Base-by-base conservation (phyloP, 1,284 basidiomycete species). In the Heliocybe sulcata region DNA sequence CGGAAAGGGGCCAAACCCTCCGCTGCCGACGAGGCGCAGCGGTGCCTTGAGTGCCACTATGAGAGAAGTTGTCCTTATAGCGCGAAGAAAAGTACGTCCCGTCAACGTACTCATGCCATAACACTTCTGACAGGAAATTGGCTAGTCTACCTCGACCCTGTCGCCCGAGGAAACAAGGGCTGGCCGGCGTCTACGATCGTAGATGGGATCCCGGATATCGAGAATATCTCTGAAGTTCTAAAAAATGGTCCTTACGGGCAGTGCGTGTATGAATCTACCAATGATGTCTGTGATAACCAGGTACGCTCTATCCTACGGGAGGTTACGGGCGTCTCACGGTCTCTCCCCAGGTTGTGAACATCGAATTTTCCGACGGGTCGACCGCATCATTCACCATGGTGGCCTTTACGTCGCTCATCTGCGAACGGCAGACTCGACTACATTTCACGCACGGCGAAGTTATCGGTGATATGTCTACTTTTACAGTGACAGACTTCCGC, bases 301-400 rank as follows among this genome's bases (percentile, higher is more conserved):
- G 47, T 49, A 11, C 12, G 27, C 45, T 33, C 26, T 11, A 27
- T 49, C 38, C 27, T 29, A 52, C 26, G 35, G 16, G 22, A 19
- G 45, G 6, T 45, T 49, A 6, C 2, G 20, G 12, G 16, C 22
- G 12, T 25, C 10, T 35, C 10, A 50, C 42, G 20, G 33, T 38
- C 27, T 55, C 26, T 23, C 23, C 23, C 4, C 56, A 81, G 77
- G 83, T 91, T 45, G 90, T 92, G 59, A 92, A 91, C 66, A 71
- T 93, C 58, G 86, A 92, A 64, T 92, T 89, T 68, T 82, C 85
- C 20, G 82, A 80, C 52, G 88, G 89, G 20, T 75, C 80, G 20
- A 92, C 90, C 0, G 87, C 80, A 2, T 87, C 85, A 0, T 88
- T 93, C 68, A 92, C 90, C 19, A 92, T 93, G 89, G 79, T 90